Percentiles rank a stretch among this genome's conserved stretches.
These are phyloP conservation scores for Fraxinus anomala DNA, from an alignment of 257 asterid genomes.

Conservation along the genomic window DNA sequence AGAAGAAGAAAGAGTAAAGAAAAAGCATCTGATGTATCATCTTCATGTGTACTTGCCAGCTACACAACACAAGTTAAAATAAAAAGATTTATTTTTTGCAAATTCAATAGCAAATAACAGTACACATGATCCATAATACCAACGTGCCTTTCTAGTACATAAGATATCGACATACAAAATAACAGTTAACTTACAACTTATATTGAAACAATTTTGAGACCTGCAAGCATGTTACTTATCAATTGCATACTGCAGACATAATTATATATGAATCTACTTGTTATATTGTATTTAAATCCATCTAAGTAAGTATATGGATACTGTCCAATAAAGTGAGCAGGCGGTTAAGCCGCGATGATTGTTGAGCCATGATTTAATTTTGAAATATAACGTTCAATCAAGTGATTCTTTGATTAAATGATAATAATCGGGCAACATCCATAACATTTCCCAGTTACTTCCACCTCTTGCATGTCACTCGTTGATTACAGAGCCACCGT, in stretches of 20 bases:
- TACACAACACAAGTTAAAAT: not conserved
- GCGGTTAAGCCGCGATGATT: constrained; percentile 93
- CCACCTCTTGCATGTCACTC: constrained; percentile 40
- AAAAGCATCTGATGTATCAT: not conserved
- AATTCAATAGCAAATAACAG: not conserved
- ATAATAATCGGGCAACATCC: constrained; percentile 34
- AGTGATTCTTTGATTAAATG: constrained; percentile 30
- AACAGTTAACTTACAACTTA: not conserved
- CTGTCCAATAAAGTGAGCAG: constrained; percentile 95
- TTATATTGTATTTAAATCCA: not conserved
- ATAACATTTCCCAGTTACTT: constrained; percentile 30
- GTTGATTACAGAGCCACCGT: constrained; percentile 33
- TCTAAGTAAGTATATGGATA: constrained; percentile 48
- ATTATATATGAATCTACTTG: not conserved
- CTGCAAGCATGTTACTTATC: not conserved
- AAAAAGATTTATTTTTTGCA: not conserved
- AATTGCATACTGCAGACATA: not conserved
- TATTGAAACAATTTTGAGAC: not conserved
- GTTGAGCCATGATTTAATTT: constrained; percentile 75
- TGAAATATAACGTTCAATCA: constrained; percentile 40
- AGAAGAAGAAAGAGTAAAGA: not conserved
- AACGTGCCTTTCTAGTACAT: not conserved
- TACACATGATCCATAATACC: not conserved
- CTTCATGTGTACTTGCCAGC: constrained; percentile 3
- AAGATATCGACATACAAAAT: not conserved